Percentiles rank a stretch among this genome's conserved stretches.
These are phyloP conservation scores for Cyberlindnera meyerae DNA, from an alignment of 805 yeast species.

Conservation along the genomic window DNA sequence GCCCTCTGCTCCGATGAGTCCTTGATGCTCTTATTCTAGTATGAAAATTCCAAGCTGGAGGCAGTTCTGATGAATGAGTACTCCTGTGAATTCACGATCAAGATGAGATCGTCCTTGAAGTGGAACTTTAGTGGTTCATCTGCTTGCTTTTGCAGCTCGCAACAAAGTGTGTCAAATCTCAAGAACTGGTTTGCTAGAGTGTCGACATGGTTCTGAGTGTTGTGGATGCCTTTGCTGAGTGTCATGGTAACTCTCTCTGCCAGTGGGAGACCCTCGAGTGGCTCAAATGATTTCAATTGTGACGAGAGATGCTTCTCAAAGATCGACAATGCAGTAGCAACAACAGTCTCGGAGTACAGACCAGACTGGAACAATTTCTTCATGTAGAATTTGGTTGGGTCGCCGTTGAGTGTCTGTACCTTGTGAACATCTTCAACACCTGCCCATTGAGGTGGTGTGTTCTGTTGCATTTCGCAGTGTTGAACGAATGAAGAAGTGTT, in stretches of 20 bases:
- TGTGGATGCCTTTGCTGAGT: slow-evolving; percentile 29
- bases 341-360: slow-evolving; percentile 41
- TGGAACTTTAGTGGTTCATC: slow-evolving; percentile 55
- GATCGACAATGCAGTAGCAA: slow-evolving; percentile 49
- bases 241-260: slow-evolving; percentile 30
- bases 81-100: slow-evolving; percentile 32
- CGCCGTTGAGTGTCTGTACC: slow-evolving; percentile 26
- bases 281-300: too few species aligned
- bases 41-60: slow-evolving; percentile 31
- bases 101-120: slow-evolving; percentile 30
- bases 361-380: slow-evolving; percentile 46
- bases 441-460: slow-evolving; percentile 22
- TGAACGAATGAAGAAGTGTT: slow-evolving; percentile 49
- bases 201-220: slow-evolving; percentile 30
- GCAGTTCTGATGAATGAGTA: slow-evolving; percentile 32
- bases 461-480: slow-evolving; percentile 27
- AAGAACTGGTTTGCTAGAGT: slow-evolving; percentile 55
- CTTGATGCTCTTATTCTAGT: slow-evolving; percentile 24
- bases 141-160: slow-evolving; percentile 58
- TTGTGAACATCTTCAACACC: slow-evolving; percentile 10
- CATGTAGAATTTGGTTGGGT: slow-evolving; percentile 36
- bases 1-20: slow-evolving; percentile 24
- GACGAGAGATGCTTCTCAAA: slow-evolving; percentile 45
- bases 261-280: slow-evolving; percentile 26
- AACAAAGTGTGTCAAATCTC: slow-evolving; percentile 65